Conservation (phyloP, 164 flowering plant species). For the Stephania japonica region DNA sequence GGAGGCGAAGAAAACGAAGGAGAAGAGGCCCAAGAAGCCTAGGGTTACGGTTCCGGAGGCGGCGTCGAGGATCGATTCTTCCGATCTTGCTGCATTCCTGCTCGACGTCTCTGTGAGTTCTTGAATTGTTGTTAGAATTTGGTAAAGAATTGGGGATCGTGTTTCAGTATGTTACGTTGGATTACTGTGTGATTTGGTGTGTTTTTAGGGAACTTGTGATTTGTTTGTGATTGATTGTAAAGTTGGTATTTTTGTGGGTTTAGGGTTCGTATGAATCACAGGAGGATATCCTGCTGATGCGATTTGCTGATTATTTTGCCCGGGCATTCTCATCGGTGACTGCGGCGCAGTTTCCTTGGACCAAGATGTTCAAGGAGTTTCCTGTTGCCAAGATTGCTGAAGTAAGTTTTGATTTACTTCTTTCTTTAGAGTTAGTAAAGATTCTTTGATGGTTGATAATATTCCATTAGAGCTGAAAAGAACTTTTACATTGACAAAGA, state of each 20-base stretch:
- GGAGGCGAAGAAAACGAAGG: slow-evolving; percentile 32
- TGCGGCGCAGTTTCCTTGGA: slow-evolving; percentile 69
- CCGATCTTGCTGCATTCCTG: slow-evolving; percentile 38
- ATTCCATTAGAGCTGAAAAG: not conserved
- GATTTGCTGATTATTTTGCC: slow-evolving; percentile 79
- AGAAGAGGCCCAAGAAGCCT: slow-evolving; percentile 40
- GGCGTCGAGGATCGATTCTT: slow-evolving; percentile 38
- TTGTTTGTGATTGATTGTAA: not conserved
- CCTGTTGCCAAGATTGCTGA: slow-evolving; percentile 50
- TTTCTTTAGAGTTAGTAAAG: not conserved
- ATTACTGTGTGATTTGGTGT: not conserved
- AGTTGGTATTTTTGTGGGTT: not conserved
- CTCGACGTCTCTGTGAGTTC: slow-evolving; percentile 51
- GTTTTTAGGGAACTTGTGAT: not conserved
- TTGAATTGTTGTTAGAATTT: not conserved
- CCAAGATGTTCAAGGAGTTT: slow-evolving; percentile 57
- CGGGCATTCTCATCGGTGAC: slow-evolving; percentile 50
- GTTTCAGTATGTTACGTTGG: not conserved
- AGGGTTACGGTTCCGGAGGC: slow-evolving; percentile 45
- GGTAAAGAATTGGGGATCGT: not conserved
- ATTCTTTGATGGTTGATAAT: not conserved
- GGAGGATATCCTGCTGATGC: slow-evolving; percentile 63
- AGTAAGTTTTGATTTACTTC: slow-evolving; percentile 32
- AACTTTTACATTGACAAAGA: too few species aligned
- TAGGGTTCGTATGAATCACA: slow-evolving; percentile 56